phyloP scores from a whole-genome alignment of 371 early-diverging fungal genomes.

The Coemansia sp. region DNA sequence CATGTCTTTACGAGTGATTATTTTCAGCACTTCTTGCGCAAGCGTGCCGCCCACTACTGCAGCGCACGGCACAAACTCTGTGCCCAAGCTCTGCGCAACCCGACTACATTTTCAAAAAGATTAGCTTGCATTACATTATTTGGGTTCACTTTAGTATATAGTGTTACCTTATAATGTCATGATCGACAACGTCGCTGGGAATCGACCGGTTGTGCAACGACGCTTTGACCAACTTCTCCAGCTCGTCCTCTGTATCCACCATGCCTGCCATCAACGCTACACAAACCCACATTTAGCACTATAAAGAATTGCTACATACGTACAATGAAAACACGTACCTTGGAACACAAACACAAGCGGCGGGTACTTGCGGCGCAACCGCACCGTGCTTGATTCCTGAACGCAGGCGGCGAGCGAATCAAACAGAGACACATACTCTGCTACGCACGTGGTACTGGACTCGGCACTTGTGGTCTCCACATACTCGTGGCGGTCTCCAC shows the following conservation, averaged over 20 bases:
- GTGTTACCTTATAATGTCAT: slow-evolving; percentile 28
- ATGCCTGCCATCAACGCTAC: slow-evolving; percentile 13
- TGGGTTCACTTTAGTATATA: not conserved
- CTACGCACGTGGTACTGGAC: not conserved
- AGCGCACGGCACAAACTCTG: slow-evolving; percentile 73
- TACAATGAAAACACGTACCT: slow-evolving; percentile 8
- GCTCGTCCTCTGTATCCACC: not conserved
- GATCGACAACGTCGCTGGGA: slow-evolving; percentile 51
- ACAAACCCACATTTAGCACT: not conserved
- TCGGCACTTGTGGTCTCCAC: slow-evolving; percentile 53
- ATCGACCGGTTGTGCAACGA: slow-evolving; percentile 50
- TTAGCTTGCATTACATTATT: slow-evolving; percentile 21
- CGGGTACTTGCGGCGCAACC: slow-evolving; percentile 31
- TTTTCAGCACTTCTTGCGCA: slow-evolving; percentile 85
- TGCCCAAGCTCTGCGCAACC: slow-evolving; percentile 50
- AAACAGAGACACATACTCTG: slow-evolving; percentile 47
- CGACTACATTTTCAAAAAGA: slow-evolving; percentile 24
- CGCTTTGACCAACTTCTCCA: slow-evolving; percentile 34
- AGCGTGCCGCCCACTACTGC: slow-evolving; percentile 87
- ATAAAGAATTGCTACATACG: too few species aligned
- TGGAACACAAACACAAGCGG: slow-evolving; percentile 38
- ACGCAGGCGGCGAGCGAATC: slow-evolving; percentile 31
- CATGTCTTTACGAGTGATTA: slow-evolving; percentile 72
- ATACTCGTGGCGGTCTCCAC: slow-evolving; percentile 65
- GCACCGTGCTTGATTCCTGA: not conserved